Evolutionary conservation across 352 stramenopile species (phyloP), one percentile per base, ranked within the genome.

Genomic region (Achlya hypogyna): DNA sequence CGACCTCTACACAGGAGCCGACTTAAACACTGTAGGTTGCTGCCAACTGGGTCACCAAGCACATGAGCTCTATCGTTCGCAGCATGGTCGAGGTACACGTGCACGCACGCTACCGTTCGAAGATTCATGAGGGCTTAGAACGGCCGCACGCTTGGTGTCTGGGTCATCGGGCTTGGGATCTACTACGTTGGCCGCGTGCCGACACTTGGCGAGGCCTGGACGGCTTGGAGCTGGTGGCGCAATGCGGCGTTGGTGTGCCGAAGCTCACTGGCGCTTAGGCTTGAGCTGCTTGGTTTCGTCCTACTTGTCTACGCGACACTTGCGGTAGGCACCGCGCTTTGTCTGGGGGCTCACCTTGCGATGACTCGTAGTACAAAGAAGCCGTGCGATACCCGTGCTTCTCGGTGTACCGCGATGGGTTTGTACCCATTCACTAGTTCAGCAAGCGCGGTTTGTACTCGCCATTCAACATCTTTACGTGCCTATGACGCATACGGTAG

Each of bases 41-140:
- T 4, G 84, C 72, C 35, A 93, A 91, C 67, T 91, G 89, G 72
- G 84, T 92, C 14, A 92, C 84, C 47, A 92, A 92, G 73, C 84
- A 92, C 64, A 72, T 92, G 14, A 89, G 80, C 28, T 78, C 82
- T 0, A 79, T 90, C 72, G 88, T 93, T 76, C 81, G 84, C 43
- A 88, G 79, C 70, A 93, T 93, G 53, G 69, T 75, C 49, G 84
- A 91, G 82, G 82, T 90, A 56, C 20, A 66, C 58, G 45, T 10
- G 31, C 25, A n/a, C 3, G 6, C 29, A 12, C 31, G 5, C 1
- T 32, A 32, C 45, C 51, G 25, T 56, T 27, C 5, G 31, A 27
- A 16, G 8, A 28, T 34, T 28, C 2, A 43, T 42, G 20, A 60
- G n/a, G 18, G 31, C 69, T 32, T 45, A 89, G 83, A 89, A 79